Evolutionary conservation across 2,329 filamentous ascomycete species (phyloP).

Genomic region (Juglanconis oblonga): DNA sequence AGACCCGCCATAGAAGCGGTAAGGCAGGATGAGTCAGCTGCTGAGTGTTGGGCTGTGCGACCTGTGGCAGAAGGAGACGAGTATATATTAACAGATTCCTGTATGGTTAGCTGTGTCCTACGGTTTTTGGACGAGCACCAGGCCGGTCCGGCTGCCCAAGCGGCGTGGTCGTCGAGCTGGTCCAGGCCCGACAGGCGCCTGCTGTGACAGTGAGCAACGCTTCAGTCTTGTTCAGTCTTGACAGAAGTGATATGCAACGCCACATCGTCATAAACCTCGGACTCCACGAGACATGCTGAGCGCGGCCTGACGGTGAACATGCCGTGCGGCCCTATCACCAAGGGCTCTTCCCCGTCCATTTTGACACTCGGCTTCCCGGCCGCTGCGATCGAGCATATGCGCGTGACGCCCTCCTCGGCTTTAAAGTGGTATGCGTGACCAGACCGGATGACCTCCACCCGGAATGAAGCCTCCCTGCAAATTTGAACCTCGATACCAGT

Average conservation of each 20-base stretch:
- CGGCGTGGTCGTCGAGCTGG: no score
- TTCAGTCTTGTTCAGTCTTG: not conserved
- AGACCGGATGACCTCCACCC: constrained; percentile 25
- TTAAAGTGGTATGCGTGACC: constrained; percentile 21
- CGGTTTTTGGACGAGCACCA: no score
- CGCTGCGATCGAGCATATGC: constrained; percentile 25
- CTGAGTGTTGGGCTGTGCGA: no score
- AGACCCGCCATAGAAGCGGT: no score
- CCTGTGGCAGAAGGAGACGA: no score
- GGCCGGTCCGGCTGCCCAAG: no score
- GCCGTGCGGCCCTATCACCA: constrained; percentile 25
- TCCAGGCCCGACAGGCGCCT: no score
- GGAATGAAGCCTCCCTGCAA: constrained; percentile 25
- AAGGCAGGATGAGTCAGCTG: not conserved
- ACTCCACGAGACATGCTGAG: constrained; percentile 20
- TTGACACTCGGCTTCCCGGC: constrained; percentile 27
- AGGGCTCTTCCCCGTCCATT: constrained; percentile 22
- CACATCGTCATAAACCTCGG: constrained; percentile 23
- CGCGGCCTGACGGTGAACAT: constrained; percentile 24
- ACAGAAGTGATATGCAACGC: constrained; percentile 20
- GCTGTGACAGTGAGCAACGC: no score
- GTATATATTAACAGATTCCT: no score
- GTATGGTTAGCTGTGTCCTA: no score
- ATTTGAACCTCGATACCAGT: constrained; percentile 21
- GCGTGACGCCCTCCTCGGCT: constrained; percentile 18